Base-by-base conservation (phyloP, 2,329 filamentous ascomycete genomes). In the Exophiala xenobiotica region DNA sequence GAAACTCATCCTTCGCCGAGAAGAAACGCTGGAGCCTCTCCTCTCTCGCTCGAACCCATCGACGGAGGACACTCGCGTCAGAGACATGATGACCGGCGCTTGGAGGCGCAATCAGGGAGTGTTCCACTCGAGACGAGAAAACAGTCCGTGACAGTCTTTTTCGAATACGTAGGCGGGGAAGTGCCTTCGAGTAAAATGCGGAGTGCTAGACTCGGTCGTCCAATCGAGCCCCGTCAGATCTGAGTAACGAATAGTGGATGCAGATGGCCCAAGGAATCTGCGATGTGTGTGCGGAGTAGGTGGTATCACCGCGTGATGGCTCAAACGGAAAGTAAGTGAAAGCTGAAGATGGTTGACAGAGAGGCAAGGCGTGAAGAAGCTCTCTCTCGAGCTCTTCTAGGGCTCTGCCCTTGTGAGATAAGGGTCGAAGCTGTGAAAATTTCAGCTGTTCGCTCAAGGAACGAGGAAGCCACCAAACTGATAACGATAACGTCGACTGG, bases 51-150 rank as follows among this genome's bases (percentile, higher is more conserved):
- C 70, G 67, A 71, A 73, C 37, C 69, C 69, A 58, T 74, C 71
- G n/a, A 73, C 59, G 33, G 72, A 74, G 27, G 69, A 67, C 38
- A 73, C 64, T 48, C 71, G 69, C 43, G 65, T 66, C 12, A 74
- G 62, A 41, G 72, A 74, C 72, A 74, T 74, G 18, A 49, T 65
- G 56, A 39, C 33, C 14, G 22, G n/a, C 24, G 16, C 12, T 51
- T 31, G 42, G 26, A 24, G 47, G 27, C 16, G 26, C 24, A 27
- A 27, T 31, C n/a, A 12, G 18, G 18, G 8, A 14, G 31, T 16
- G n/a, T 12, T 16, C 31, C 31, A 35, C n/a, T 35, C 9, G 18
- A 16, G n/a, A 14, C 8, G 31, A 35, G 31, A 35, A 16, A 16
- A 12, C 31, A 14, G 31, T 27, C 12, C 26, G 6, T 35, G n/a